Evolutionary conservation across 441 rosid genomes (phyloP), one percentile per base, ranked within the genome.

Genomic region (Biscutella laevigata): DNA sequence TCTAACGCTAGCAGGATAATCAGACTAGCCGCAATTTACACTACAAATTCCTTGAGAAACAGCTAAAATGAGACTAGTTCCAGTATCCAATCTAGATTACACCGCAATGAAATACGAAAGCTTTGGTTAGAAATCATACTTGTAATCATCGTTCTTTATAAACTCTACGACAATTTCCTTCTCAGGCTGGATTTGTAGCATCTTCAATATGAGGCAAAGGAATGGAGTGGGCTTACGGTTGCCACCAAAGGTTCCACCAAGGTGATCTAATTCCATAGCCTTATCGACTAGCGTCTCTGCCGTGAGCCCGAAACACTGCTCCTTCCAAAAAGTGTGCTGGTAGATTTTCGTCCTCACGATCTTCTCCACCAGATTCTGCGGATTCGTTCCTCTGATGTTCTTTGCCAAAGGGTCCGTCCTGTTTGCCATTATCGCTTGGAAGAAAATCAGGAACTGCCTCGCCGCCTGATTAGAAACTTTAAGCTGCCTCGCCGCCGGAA

Each of bases 181-280:
- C 70, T 92, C 95, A 20, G 95, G 97, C 71, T 88, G 99, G 62
- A 92, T 88, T 63, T 92, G 99, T 12, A 86, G 84, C 97, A 88
- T 88, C 74, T 92, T 92, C 79, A 86, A 64, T 66, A 86, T 75
- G 19, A 84, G 75, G 47, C 97, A 88, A 64, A 88, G 78, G 65
- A 92, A 92, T 1, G 97, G 95, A 7, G 99, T 79, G 19, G 97
- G 99, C 50, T 82, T 86, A 3, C 88, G 82, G 61, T 68, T 92
- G 19, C 97, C 99, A 3, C 95, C 95, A 51, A 43, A 73, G 19
- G 95, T 84, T 2, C 97, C 92, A 3, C 98, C 96, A 26, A 91
- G 47, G 56, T 84, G 95, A 62, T 86, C 95, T 22, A 92, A 92
- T 74, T 88, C 97, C 96, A 92, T 88, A 26, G 95, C 97, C 66